Evolutionary conservation across 148 eudicot species (phyloP), one percentile per base, ranked within the genome.

Genomic region (Polygonum maritimum): DNA sequence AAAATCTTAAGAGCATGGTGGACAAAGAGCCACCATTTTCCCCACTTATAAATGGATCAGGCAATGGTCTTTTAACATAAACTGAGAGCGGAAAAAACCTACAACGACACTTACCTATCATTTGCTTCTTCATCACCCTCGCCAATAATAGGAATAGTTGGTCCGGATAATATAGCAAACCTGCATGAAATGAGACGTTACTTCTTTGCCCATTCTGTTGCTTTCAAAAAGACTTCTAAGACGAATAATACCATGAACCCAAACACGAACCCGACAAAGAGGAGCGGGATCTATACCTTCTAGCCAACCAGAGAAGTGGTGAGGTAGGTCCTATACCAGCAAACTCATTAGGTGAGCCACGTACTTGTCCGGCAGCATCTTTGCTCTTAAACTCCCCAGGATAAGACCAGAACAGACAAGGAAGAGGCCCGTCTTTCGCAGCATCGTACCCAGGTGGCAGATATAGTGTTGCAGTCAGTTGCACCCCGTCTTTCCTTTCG

Each of bases 331-430:
- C 96, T 79, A 94, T 92, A 85, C 96, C 96, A 41, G 98, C 89
- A 82, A 94, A 94, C 87, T 90, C 93, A 81, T 94, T 92, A 19
- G 98, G 98, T 79, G 98, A 92, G 48, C 97, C 97, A 71, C 98
- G 98, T 47, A 94, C 98, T 88, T 94, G 98, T 70, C 96, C 87
- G 67, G 98, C 98, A 74, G 98, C 91, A 75, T 92, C 96, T 85
- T 94, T 94, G 83, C 90, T 92, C 78, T 94, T 94, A 78, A 94
- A 94, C 81, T 94, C 98, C 48, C 97, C 97, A 38, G 98, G 98
- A 79, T 94, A 94, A 35, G 98, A 92, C 98, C 98, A 94, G 51
- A 94, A 81, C 78, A 94, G 87, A 82, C 98, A 94, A 19, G 98
- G 98, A 79, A 94, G 84, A 71, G 98, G 96, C 21, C 97, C 98